Evolutionary conservation across 441 rosid species (phyloP), one percentile per base, ranked within the genome.

Genomic region (Hura crepitans): DNA sequence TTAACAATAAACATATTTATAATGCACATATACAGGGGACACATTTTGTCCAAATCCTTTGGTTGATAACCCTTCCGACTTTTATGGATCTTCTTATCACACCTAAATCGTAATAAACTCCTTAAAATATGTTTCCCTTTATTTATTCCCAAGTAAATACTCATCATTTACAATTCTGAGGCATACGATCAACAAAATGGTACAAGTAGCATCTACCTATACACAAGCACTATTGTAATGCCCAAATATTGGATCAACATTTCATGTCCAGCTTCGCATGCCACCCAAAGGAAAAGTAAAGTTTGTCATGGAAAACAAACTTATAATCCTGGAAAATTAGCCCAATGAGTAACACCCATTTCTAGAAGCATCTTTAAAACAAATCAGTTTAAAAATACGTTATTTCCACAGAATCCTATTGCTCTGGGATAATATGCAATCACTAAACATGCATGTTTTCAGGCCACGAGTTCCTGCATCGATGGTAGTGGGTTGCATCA

Each of bases 71-170:
- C 54, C 61, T 51, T 15, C n/a, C 50, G 18, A 39, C 28, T 5
- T 18, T 17, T 18, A 17, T 49, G 59, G 6, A 25, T 23, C 22
- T 62, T 63, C 37, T 15, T 18, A 43, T 11, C 51, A 46, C 45
- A 8, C 50, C 46, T 57, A 57, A 28, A 72, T 72, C 27, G 28
- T 28, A 57, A 50, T 53, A 63, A 71, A 43, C 13, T 5, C 67
- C 43, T 25, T 62, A 53, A 30, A 63, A 28, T 42, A 53, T 35
- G 35, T 64, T 15, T n/a, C 37, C 18, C 18, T 18, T 56, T 12
- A 20, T 12, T 51, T 17, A 65, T 18, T 31, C 56, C 20, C 47
- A 51, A 33, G n/a, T 4, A 70, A 5, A 22, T 54, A 37, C 58
- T 47, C 46, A 31, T 61, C 39, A 50, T 61, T 31, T 37, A 57